Evolutionary conservation across 345 rosid genomes (phyloP).

Genomic region (Microcos paniculata): DNA sequence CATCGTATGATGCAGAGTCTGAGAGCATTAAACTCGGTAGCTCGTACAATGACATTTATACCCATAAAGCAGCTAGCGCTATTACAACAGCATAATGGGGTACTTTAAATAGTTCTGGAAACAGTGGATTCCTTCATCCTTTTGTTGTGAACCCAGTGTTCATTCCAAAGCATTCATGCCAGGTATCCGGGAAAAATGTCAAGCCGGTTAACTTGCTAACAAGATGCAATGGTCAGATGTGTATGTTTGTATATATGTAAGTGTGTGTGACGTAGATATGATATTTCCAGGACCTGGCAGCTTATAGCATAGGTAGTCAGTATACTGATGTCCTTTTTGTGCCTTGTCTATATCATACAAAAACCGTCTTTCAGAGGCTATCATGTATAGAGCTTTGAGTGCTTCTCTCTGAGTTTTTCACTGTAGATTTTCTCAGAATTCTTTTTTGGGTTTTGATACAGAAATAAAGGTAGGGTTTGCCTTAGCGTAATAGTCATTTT

Average conservation of each 20-base stretch:
- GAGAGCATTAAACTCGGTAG: conserved; percentile 23
- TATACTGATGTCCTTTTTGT: not conserved
- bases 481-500: no score
- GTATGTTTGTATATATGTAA: not conserved
- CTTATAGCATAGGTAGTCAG: conserved; percentile 9
- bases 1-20: conserved; percentile 23
- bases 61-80: conserved; percentile 26
- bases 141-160: not conserved
- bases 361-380: conserved; percentile 20
- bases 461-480: not conserved
- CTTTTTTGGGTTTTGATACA: not conserved
- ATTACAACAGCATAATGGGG: conserved; percentile 27
- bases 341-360: conserved; percentile 14
- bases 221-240: not conserved
- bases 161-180: not conserved
- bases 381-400: conserved; percentile 37
- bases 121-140: not conserved
- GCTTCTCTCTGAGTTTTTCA: conserved; percentile 4
- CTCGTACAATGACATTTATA: not conserved
- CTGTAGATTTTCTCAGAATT: not conserved
- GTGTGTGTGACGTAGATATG: not conserved
- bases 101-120: not conserved
- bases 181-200: conserved; percentile 1
- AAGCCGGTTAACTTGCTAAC: not conserved
- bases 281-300: not conserved